Evolutionary conservation across 2,329 filamentous ascomycete genomes (phyloP).

Genomic region (Colletotrichum sp.): DNA sequence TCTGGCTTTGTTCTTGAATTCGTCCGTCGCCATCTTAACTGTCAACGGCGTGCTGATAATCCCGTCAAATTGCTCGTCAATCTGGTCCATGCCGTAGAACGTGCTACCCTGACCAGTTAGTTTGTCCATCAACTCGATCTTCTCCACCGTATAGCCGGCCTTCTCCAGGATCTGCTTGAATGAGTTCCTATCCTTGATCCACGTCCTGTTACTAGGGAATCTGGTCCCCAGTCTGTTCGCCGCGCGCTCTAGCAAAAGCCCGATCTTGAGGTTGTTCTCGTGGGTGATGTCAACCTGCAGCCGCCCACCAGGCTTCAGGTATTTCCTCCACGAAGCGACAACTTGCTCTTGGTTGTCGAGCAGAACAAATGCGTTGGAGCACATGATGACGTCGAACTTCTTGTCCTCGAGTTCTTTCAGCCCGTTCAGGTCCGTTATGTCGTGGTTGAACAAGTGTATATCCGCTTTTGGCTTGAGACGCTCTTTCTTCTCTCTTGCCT

Average conservation of each 20-base stretch:
- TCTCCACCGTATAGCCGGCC: conserved; percentile 31
- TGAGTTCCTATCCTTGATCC: conserved; percentile 32
- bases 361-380: conserved; percentile 38
- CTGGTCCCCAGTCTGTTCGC: conserved; percentile 25
- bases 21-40: conserved; percentile 20
- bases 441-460: conserved; percentile 27
- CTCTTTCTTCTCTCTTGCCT: conserved; percentile 27
- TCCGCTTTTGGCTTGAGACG: conserved; percentile 22
- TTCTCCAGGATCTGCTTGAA: conserved; percentile 30
- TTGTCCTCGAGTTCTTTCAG: conserved; percentile 23
- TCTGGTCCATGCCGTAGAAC: conserved; percentile 27
- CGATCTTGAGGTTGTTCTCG: conserved; percentile 30
- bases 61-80: conserved; percentile 32
- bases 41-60: conserved; percentile 26
- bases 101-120: conserved; percentile 25
- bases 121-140: conserved; percentile 28
- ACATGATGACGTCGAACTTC: conserved; percentile 35
- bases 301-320: conserved; percentile 29
- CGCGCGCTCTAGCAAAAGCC: conserved; percentile 30
- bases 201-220: conserved; percentile 32
- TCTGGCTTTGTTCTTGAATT: conserved; percentile 27
- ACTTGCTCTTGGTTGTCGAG: conserved; percentile 29
- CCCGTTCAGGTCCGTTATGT: conserved; percentile 29
- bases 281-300: conserved; percentile 38
- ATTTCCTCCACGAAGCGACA: conserved; percentile 32